Evolutionary conservation across 2,329 filamentous ascomycete species (phyloP).

Genomic region (Thelonectria rubi): DNA sequence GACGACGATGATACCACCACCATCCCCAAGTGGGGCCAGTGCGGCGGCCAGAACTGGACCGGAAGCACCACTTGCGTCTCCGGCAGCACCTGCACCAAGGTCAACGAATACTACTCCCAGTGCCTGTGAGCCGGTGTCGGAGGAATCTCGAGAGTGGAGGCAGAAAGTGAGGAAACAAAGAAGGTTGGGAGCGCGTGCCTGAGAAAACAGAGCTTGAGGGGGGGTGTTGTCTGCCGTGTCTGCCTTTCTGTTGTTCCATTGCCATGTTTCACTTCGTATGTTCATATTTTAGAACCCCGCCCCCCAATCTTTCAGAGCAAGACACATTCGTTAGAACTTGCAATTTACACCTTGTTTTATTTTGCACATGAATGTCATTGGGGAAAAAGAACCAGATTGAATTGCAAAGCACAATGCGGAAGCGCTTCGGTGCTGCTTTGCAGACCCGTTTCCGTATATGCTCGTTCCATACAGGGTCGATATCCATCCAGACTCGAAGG

Average conservation of each 20-base stretch:
- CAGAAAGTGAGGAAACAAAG: not conserved
- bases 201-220: not conserved
- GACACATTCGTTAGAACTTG: not conserved
- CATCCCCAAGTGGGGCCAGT: conserved; percentile 48
- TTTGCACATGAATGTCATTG: not conserved
- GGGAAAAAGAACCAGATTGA: not conserved
- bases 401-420: too few relatives aligned
- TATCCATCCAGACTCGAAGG: too few relatives aligned
- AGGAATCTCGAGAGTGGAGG: not conserved
- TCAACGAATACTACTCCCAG: conserved; percentile 54
- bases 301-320: not conserved
- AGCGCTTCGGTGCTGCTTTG: too few relatives aligned
- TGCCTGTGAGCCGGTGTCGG: conserved; percentile 48
- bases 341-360: not conserved
- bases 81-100: conserved; percentile 48
- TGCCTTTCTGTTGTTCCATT: not conserved
- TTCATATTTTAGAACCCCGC: not conserved
- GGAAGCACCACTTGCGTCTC: conserved; percentile 49
- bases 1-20: conserved; percentile 5
- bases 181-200: not conserved
- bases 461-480: too few relatives aligned
- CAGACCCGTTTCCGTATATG: too few relatives aligned
- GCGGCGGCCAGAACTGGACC: conserved; percentile 48
- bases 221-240: not conserved
- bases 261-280: not conserved